A percentile compares a stretch with the other conserved stretches of the same genome.
Conservation (phyloP, 129 eudicot genomes). For the Helichrysum umbraculigerum region DNA sequence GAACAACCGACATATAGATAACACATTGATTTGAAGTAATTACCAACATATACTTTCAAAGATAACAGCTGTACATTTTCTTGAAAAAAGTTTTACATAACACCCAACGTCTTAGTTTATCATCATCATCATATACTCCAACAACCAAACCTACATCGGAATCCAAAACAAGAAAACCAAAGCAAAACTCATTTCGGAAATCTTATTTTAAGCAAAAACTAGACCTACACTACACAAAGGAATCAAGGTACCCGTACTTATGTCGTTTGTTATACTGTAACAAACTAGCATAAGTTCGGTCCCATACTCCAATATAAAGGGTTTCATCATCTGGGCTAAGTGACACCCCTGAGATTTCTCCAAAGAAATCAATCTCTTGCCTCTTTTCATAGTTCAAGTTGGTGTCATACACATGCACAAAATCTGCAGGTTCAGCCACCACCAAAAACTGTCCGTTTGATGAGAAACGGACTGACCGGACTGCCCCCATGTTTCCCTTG, state of each 20-base stretch:
- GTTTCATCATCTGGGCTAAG: conserved; percentile 36
- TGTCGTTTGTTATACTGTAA: conserved; percentile 62
- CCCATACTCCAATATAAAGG: conserved; percentile 84
- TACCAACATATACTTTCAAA: background rate
- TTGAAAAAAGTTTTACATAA: conserved; percentile 26
- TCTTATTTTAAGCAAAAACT: conserved; percentile 20
- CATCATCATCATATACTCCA: conserved; percentile 26
- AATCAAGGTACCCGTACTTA: conserved; percentile 58
- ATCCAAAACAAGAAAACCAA: background rate
- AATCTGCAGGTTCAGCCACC: conserved; percentile 85
- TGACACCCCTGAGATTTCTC: conserved; percentile 84
- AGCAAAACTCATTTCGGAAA: conserved; percentile 31
- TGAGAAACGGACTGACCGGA: conserved; percentile 77
- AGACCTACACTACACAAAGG: conserved; percentile 38
- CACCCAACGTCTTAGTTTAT: conserved; percentile 1
- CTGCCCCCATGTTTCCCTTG: conserved; percentile 85
- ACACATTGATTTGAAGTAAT: background rate
- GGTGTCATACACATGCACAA: conserved; percentile 60
- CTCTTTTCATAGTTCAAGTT: conserved; percentile 39
- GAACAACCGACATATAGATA: too few relatives aligned
- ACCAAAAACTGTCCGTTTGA: conserved; percentile 77
- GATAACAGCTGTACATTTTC: conserved; percentile 33
- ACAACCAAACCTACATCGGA: conserved; percentile 21
- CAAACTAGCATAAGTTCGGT: conserved; percentile 82
- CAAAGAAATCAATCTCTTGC: conserved; percentile 87